Conservation (phyloP, 257 asterid genomes). For the Solanum lycopersicoides region DNA sequence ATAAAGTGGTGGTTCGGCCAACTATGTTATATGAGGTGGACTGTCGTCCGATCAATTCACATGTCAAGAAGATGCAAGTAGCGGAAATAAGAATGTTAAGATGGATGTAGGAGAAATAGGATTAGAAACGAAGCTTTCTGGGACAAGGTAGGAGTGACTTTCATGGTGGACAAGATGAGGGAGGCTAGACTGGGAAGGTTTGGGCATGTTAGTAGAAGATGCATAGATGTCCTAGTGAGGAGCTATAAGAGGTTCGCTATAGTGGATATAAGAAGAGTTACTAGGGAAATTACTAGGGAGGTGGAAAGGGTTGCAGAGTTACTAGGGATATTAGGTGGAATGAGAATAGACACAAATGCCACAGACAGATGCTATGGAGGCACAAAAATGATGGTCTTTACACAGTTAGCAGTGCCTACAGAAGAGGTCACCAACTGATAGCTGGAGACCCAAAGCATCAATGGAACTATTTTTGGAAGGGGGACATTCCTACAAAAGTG, state of each 20-base stretch:
- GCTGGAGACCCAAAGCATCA: too few relatives aligned
- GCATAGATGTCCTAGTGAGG: background rate
- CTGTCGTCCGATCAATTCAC: background rate
- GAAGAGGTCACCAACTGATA: too few relatives aligned
- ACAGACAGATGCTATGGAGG: too few relatives aligned
- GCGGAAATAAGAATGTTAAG: background rate
- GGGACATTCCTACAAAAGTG: too few relatives aligned
- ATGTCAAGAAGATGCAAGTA: background rate
- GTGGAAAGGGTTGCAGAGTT: too few relatives aligned
- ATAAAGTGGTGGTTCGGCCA: background rate
- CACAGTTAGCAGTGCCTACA: too few relatives aligned
- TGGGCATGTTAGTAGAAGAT: background rate
- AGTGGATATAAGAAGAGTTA: background rate
- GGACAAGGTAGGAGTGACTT: background rate
- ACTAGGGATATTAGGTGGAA: too few relatives aligned
- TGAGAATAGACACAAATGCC: too few relatives aligned
- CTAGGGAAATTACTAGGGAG: too few relatives aligned
- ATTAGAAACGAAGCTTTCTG: background rate
- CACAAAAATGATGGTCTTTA: too few relatives aligned
- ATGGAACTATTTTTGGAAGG: too few relatives aligned
- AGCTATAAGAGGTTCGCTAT: background rate
- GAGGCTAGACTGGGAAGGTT: background rate
- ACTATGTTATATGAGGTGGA: background rate
- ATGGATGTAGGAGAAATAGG: background rate
- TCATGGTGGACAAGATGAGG: background rate